Conservation (phyloP, 805 yeast species). For the Starmerella floricola region DNA sequence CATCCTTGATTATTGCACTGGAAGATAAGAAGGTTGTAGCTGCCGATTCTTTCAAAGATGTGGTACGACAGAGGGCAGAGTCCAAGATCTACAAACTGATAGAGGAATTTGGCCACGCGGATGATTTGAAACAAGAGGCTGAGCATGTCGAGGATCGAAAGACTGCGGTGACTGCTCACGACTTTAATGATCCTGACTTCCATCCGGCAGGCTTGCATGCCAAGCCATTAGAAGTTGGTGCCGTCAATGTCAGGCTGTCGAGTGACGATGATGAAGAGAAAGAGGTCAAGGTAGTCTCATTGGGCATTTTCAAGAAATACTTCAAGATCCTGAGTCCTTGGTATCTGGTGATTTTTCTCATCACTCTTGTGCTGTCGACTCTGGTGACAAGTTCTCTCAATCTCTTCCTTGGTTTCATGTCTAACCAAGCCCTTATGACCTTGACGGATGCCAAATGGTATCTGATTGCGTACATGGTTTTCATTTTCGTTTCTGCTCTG, state of each 20-base stretch:
- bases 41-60: slow-evolving; percentile 48
- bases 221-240: slow-evolving; percentile 7
- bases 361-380: slow-evolving; percentile 27
- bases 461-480: slow-evolving; percentile 65
- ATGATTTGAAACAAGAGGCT: slow-evolving; percentile 58
- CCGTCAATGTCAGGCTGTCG: slow-evolving; percentile 11
- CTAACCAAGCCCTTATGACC: slow-evolving; percentile 18
- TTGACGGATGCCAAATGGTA: slow-evolving; percentile 35
- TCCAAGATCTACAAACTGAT: slow-evolving; percentile 19
- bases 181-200: slow-evolving; percentile 6
- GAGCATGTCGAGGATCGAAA: slow-evolving; percentile 59
- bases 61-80: slow-evolving; percentile 29
- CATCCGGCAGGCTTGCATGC: slow-evolving; percentile 7
- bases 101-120: slow-evolving; percentile 46
- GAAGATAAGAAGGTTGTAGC: slow-evolving; percentile 37
- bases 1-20: slow-evolving; percentile 54
- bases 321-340: slow-evolving; percentile 25
- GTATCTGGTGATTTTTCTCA: slow-evolving; percentile 33
- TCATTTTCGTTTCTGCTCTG: slow-evolving; percentile 36
- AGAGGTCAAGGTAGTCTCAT: slow-evolving; percentile 17
- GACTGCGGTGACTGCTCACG: slow-evolving; percentile 40
- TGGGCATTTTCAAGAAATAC: slow-evolving; percentile 22
- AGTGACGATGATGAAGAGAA: slow-evolving; percentile 27
- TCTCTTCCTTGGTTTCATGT: slow-evolving; percentile 21
- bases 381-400: slow-evolving; percentile 16